phyloP scores from a whole-genome alignment of 2,329 filamentous ascomycete species.

The Fusarium nelsonii region DNA sequence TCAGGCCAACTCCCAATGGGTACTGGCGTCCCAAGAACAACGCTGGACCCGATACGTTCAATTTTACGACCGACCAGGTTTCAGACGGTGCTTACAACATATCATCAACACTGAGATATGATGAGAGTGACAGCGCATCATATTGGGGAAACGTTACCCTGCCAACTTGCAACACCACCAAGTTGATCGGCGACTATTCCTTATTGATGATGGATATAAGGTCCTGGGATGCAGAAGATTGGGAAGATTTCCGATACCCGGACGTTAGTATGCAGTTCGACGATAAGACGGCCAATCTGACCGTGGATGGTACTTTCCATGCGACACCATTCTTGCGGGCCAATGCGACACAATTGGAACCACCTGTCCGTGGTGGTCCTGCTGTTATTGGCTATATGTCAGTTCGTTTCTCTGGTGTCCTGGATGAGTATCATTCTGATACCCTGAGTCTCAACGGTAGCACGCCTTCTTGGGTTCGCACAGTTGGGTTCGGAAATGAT shows the following conservation, averaged over 20 bases:
- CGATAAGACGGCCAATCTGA: conserved; percentile 7
- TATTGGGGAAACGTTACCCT: not conserved
- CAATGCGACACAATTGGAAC: not conserved
- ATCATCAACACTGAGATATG: accelerated
- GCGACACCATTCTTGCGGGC: not conserved
- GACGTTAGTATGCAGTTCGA: conserved; percentile 1
- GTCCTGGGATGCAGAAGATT: not conserved
- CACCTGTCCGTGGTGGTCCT: not conserved
- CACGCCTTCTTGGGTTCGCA: not conserved
- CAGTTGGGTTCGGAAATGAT: conserved; percentile 10
- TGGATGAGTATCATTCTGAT: conserved; percentile 13
- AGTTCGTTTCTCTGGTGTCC: not conserved
- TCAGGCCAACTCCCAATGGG: conserved; percentile 1
- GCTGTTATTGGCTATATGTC: not conserved
- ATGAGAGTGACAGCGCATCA: not conserved
- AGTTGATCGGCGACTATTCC: not conserved
- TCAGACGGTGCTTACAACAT: not conserved
- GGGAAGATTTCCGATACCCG: not conserved
- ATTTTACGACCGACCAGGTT: not conserved
- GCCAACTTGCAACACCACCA: conserved; percentile 5
- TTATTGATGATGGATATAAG: accelerated
- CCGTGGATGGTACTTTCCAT: not conserved
- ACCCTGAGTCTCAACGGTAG: not conserved
- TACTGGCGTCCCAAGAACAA: not conserved
- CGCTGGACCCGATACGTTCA: not conserved